Base-by-base conservation (phyloP, 345 rosid species). In the Anacardium occidentale region DNA sequence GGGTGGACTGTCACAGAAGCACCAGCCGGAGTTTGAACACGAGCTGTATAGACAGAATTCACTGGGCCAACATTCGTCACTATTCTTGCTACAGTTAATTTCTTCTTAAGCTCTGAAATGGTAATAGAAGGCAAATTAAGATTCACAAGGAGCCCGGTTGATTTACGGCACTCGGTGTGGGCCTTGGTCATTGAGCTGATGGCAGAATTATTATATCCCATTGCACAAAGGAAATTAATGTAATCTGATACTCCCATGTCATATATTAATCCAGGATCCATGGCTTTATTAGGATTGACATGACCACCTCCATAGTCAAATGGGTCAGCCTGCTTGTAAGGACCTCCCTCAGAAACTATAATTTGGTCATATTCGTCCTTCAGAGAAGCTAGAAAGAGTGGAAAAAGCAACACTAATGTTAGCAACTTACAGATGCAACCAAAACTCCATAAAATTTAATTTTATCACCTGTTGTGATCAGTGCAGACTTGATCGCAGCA, bases 241-340 rank as follows among this genome's bases (percentile, higher is more conserved):
- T 90, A 90, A n/a, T 88, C 88, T 24, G 81, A 62, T 26, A 62
- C 20, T 1, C 66, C 82, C 69, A 82, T 70, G 65, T 90, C 90
- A 58, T 80, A 90, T 15, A 87, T 82, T 25, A 89, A 89, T 47
- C 93, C 91, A 0, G 96, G 93, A 66, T 78, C 79, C 1, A 79
- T 66, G 44, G 83, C 90, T 80, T 71, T 78, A 57, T 63, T 69
- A 1, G 93, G 87, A 74, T 90, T 77, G 6, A 90, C 88, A 10
- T 88, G 88, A 40, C 93, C 93, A 3, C 88, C 86, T 62, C 93
- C 96, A 3, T 79, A 85, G 74, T 87, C 93, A 69, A 88, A 88
- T 0, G 92, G 89, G 71, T 86, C 88, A 0, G 86, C 92, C 55
- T 65, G 77, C 79, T 86, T 88, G 25, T 85, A 74, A 1, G 95